Percentiles rank a stretch among this genome's conserved stretches.
These are phyloP conservation scores for Ophiostoma pallidulum DNA, from an alignment of 2,329 filamentous ascomycete genomes.

Conservation along the genomic window DNA sequence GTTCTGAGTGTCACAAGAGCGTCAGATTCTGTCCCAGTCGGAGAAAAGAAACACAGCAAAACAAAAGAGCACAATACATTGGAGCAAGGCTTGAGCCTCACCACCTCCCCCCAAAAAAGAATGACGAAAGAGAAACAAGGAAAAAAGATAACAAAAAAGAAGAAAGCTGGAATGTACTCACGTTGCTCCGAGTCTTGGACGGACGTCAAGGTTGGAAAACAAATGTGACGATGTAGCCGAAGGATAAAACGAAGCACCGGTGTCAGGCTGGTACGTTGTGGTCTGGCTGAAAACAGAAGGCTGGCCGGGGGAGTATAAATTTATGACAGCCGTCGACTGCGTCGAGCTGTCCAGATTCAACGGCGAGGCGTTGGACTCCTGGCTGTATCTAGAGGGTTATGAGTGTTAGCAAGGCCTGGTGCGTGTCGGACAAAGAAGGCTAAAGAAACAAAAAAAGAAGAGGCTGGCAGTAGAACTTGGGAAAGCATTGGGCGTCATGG, in stretches of 20 bases:
- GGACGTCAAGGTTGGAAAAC: conserved; percentile 42
- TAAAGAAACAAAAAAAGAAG: neutral
- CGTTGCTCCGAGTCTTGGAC: conserved; percentile 46
- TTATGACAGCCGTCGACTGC: conserved; percentile 42
- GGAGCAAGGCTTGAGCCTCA: neutral
- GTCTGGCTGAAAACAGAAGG: conserved; percentile 36
- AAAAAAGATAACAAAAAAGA: conserved; percentile 1
- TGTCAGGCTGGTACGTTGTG: conserved; percentile 41
- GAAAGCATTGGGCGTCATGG: conserved; percentile 16
- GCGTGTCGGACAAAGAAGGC: neutral
- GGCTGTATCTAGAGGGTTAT: conserved; percentile 38
- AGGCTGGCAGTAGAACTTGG: neutral
- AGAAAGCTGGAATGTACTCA: conserved; percentile 34
- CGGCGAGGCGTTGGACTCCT: conserved; percentile 42
- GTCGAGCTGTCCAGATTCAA: conserved; percentile 43
- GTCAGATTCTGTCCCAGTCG: too few relatives aligned
- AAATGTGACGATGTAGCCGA: conserved; percentile 30
- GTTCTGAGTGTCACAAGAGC: conserved; percentile 24
- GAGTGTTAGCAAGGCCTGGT: conserved; percentile 16
- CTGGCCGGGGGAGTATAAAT: conserved; percentile 37
- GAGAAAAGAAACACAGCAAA: too few relatives aligned
- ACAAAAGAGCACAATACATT: neutral
- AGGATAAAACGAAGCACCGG: conserved; percentile 38
- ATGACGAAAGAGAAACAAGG: conserved; percentile 1
- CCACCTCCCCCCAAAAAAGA: neutral